Evolutionary conservation across 2,329 filamentous ascomycete genomes (phyloP), one percentile per base, ranked within the genome.

Genomic region (Penicillium sp.): DNA sequence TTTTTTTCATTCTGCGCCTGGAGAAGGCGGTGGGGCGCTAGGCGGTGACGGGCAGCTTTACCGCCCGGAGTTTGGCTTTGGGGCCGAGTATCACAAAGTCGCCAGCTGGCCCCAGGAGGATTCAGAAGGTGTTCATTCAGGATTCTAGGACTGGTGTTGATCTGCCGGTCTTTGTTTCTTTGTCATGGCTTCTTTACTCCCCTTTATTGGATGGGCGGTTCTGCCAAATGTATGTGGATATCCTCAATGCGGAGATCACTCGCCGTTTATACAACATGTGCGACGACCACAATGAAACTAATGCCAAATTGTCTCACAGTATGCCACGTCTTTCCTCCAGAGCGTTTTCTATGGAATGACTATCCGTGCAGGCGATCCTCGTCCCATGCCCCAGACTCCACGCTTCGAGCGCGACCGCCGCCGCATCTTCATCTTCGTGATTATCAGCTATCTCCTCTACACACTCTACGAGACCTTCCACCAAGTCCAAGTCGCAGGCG

Each of bases 381-480:
- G 89, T 60, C 94, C 89, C 1, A 85, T 78, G 58, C 78, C 66
- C 85, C 89, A 37, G 85, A 90, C 74, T 82, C 82, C 87, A 2
- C 87, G 87, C 65, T 91, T 86, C 74, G 81, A 83, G 63, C 82
- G 84, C 58, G 91, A 98, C 79, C 89, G 92, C 60, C 89, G 90
- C 58, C 85, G 87, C 68, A 94, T 97, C 73, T 88, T 95, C 74
- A 89, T 94, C 71, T 81, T 89, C 66, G 91, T 98, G 69, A 89
- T 98, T 52, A 81, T 89, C 50, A 79, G 85, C 60, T 99, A 98
- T 79, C 90, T 98, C 39, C 78, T 89, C 64, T 97, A 96, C 82
- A 96, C 92, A 49, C 87, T 98, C 69, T 95, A 93, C 79, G 94
- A 98, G 78, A 89, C 92, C 69, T 91, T 96, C 82, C 87, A 90